Base-by-base conservation (phyloP, 495 filamentous ascomycete genomes). In the Talaromyces stipitatus region DNA sequence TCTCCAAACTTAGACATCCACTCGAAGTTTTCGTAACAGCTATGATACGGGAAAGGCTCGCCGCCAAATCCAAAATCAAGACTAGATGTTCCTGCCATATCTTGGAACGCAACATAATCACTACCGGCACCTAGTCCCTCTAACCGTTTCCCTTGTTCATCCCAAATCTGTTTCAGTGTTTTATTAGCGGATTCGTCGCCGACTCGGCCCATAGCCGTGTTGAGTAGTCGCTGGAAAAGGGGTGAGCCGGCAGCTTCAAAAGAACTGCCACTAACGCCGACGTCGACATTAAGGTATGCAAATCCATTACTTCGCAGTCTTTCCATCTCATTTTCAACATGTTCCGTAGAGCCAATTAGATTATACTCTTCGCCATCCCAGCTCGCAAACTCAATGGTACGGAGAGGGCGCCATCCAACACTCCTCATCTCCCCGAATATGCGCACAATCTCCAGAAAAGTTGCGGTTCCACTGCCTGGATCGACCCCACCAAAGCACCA, bases 311-410 rank as follows among this genome's bases (percentile, higher is more conserved):
- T 65, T 6, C 84, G 84, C 6, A 89, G 72, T 14, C 71, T 63
- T 3, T 83, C 79, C 8, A 82, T 65, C 51, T 80, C 70, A 20
- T 79, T 80, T 72, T 98, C 94, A 33, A 97, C 92, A 62, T 89
- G 91, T 66, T 98, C 95, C 20, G 95, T 97, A 9, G 90, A 94
- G 12, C 94, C 94, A 54, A 97, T 91, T 30, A 92, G 69, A 68
- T 97, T 97, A 71, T 96, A 97, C 68, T 92, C 90, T 62, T 86
- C 86, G 27, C 78, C 94, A 66, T 98, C 94, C 94, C 95, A 98
- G 36, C 88, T 95, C 58, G 88, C 88, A 67, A 98, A 98, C 64
- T 91, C 85, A 63, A 98, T 95, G 14, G 90, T 92, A 20, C 94
- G 86, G 10, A 91, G 78, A n/a, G 94, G 94, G 22, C 88, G 80